Conservation (phyloP, 2,329 filamentous ascomycete species). For the Fusarium udum region DNA sequence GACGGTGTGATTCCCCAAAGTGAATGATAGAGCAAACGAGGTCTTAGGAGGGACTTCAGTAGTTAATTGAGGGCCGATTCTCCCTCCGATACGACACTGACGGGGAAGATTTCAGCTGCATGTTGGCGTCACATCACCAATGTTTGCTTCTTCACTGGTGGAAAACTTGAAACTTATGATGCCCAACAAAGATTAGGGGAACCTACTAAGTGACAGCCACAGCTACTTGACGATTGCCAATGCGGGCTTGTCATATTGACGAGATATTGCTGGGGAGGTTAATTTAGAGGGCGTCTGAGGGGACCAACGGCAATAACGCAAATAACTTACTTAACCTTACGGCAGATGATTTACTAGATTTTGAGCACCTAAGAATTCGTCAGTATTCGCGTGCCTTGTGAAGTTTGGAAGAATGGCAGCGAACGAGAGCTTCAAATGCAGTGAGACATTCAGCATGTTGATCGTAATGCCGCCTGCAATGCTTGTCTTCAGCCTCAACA, state of each 20-base stretch:
- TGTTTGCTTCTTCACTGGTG: not conserved
- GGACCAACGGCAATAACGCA: not conserved
- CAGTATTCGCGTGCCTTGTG: not conserved
- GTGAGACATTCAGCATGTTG: not conserved
- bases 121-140: not conserved
- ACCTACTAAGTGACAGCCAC: not conserved
- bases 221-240: not conserved
- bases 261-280: not conserved
- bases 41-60: not conserved
- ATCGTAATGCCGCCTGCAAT: too few relatives aligned
- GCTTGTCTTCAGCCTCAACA: not conserved
- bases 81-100: not conserved
- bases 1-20: fast-evolving
- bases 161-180: not conserved
- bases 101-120: not conserved
- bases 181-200: too few relatives aligned
- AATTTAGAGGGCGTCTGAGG: not conserved
- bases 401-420: not conserved
- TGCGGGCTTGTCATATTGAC: not conserved
- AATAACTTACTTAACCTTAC: not conserved
- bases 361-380: not conserved
- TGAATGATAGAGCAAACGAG: not conserved
- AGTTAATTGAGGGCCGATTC: not conserved
- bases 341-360: not conserved
- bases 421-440: not conserved